Evolutionary conservation across 768 basidiomycete genomes (phyloP), one percentile per base, ranked within the genome.

Genomic region (Russula brevipes): DNA sequence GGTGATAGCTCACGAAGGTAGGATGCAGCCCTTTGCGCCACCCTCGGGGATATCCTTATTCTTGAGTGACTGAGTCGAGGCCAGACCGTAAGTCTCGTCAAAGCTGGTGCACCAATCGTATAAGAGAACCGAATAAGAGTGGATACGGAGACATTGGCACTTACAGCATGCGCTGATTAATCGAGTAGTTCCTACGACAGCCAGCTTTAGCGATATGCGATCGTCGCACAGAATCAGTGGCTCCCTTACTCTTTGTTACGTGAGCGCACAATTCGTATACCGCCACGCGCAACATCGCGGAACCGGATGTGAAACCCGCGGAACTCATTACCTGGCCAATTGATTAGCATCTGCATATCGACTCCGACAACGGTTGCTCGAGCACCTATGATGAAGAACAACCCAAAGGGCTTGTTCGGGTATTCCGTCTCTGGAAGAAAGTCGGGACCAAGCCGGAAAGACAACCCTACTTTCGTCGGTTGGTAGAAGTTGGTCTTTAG

Each of bases 401-500:
- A 86, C 39, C 97, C 97, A 73, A 87, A 97, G 1, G 95, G 94
- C 71, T 86, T 88, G 75, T 82, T 89, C 8, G 97, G 97, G 74
- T 99, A 99, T 77, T 99, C 97, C 54, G 89, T 80, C 70, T 92
- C 90, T 36, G 97, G 95, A 53, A 99, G 76, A 81, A 99, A 99
- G 65, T 84, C 83, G 1, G 95, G 94, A 38, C 89, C 86, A 52
- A 99, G 83, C 59, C 97, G 88, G 91, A 98, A 98, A 1, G 92
- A 94, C 55, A 99, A 77, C 33, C 96, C 95, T 24, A 96, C 94
- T 76, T 99, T 98, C 54, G 97, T 98, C 8, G 95, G 93, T 73
- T 97, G 96, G 77, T 97, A 97, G 73, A 98, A 97, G 80, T 98
- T 98, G 62, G 94, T 98, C 82, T 94, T 98, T 69, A 98, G 80